These are phyloP conservation scores for Kregervanrija delftensis DNA, from an alignment of 805 yeast genomes.

Conservation along the genomic window DNA sequence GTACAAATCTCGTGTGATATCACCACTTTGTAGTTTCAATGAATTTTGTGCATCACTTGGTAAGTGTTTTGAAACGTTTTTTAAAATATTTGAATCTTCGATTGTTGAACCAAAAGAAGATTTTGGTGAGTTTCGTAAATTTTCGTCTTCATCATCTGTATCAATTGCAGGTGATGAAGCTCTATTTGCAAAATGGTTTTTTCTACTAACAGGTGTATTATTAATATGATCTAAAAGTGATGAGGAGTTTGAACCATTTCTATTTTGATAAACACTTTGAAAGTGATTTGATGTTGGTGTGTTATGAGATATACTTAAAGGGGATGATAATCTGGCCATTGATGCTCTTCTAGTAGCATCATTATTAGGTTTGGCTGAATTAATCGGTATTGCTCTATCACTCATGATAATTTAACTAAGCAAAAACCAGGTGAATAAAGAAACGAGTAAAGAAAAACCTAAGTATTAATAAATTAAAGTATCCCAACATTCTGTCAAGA, in stretches of 20 bases:
- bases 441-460: not conserved
- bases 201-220: not conserved
- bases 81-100: conserved; percentile 30
- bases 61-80: conserved; percentile 31
- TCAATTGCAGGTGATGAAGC: conserved; percentile 18
- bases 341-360: conserved; percentile 25
- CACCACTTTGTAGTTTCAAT: conserved; percentile 41
- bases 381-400: conserved; percentile 6
- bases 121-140: not conserved
- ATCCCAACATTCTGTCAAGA: too few species aligned
- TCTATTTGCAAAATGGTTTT: conserved; percentile 2
- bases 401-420: too few species aligned
- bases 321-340: conserved; percentile 28
- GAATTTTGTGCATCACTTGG: conserved; percentile 27
- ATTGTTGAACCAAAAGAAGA: conserved; percentile 20
- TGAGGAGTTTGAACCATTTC: conserved; percentile 19
- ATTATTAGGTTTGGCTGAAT: not conserved
- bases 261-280: conserved; percentile 6
- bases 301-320: conserved; percentile 12
- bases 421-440: not conserved
- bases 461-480: too few species aligned
- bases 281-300: conserved; percentile 8
- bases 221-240: not conserved
- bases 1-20: conserved; percentile 44
- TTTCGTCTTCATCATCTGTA: conserved; percentile 6